Evolutionary conservation across 2,329 filamentous ascomycete species (phyloP).

Genomic region (Fusarium sp.): DNA sequence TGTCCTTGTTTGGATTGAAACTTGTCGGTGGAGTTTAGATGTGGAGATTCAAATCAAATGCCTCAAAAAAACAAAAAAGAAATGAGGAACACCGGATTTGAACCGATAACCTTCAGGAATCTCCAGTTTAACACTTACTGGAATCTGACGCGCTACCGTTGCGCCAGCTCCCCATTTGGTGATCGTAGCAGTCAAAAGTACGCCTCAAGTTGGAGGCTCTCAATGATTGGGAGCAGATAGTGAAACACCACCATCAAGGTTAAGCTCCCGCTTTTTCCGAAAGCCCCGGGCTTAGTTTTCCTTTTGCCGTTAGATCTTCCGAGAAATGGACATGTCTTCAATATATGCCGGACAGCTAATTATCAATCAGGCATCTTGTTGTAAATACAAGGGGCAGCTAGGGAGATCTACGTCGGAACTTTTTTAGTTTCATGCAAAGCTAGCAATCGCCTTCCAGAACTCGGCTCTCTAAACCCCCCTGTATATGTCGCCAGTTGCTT

Average conservation of each 20-base stretch:
- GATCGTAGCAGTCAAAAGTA: neutral
- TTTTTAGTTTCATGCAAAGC: slow-evolving; percentile 12
- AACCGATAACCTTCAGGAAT: slow-evolving; percentile 15
- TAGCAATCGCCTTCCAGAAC: slow-evolving; percentile 10
- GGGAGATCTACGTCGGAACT: slow-evolving; percentile 20
- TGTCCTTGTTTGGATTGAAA: neutral
- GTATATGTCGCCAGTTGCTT: neutral
- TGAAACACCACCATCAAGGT: neutral
- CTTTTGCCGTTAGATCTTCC: neutral
- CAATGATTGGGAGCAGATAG: neutral
- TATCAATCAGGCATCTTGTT: neutral
- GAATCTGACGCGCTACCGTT: no score
- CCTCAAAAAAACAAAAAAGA: neutral
- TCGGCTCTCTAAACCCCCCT: slow-evolving; percentile 2
- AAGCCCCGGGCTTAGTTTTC: neutral
- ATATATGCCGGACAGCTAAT: neutral
- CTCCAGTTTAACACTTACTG: no score
- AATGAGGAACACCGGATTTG: slow-evolving; percentile 14
- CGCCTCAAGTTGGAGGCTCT: no score
- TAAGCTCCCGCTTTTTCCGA: neutral
- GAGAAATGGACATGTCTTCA: neutral
- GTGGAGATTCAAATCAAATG: no score
- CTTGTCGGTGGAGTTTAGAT: neutral
- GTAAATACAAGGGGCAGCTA: neutral
- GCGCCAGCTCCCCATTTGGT: slow-evolving; percentile 7